These are phyloP conservation scores for Flaveria ramosissima DNA, from an alignment of 129 eudicot species.

Conservation along the genomic window DNA sequence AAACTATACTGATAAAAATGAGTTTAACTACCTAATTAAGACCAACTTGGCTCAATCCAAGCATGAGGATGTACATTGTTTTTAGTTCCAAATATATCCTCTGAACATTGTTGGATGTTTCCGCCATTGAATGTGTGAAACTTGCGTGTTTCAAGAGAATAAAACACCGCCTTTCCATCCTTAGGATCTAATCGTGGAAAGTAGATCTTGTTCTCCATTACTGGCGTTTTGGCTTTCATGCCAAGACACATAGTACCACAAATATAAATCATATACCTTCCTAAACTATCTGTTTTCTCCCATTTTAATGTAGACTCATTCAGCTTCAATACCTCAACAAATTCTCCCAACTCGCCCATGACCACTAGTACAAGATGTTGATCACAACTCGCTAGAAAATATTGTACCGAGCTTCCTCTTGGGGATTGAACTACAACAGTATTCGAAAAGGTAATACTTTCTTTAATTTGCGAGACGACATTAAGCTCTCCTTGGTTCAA, in stretches of 20 bases:
- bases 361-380: neutral
- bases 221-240: neutral
- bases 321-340: slow-evolving; percentile 25
- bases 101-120: neutral
- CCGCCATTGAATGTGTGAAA: neutral
- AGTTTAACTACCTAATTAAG: neutral
- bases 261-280: slow-evolving; percentile 18
- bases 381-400: neutral
- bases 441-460: neutral
- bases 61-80: neutral
- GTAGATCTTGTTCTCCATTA: slow-evolving; percentile 34
- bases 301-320: neutral
- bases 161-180: slow-evolving; percentile 14
- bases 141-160: slow-evolving; percentile 22
- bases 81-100: neutral
- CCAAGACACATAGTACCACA: neutral
- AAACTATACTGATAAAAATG: neutral
- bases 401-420: neutral
- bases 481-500: slow-evolving; percentile 17
- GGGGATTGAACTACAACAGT: neutral
- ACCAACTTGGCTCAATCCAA: slow-evolving; percentile 29
- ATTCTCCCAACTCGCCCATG: slow-evolving; percentile 4
- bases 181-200: slow-evolving; percentile 20
- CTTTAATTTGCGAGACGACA: too few species aligned
- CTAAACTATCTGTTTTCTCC: slow-evolving; percentile 22